A percentile compares a stretch with the other conserved stretches of the same genome.
Evolutionary conservation across 768 basidiomycete genomes (phyloP).

Genomic region (Panaeolus cyanescens): DNA sequence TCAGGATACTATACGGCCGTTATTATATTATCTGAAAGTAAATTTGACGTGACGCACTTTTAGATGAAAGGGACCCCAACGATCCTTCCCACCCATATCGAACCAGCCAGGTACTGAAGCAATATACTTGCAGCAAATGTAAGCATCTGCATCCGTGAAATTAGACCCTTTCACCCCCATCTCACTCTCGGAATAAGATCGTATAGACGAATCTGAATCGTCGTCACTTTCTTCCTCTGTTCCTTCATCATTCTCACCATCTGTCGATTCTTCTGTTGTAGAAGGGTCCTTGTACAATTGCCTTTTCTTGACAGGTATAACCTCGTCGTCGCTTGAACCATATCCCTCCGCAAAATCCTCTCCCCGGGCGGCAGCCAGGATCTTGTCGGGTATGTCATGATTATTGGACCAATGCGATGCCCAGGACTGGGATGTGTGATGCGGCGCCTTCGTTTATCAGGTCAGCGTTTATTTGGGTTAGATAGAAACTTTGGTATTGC

Average conservation of each 20-base stretch:
- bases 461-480: neutral
- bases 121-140: conserved; percentile 61
- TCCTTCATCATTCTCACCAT: conserved; percentile 21
- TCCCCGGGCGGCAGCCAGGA: conserved; percentile 45
- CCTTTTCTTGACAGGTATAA: conserved; percentile 11
- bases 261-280: conserved; percentile 32
- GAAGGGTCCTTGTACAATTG: conserved; percentile 36
- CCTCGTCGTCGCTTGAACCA: conserved; percentile 14
- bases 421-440: conserved; percentile 67
- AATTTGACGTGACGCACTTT: conserved; percentile 36
- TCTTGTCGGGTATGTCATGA: conserved; percentile 69
- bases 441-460: conserved; percentile 51
- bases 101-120: conserved; percentile 50
- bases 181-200: conserved; percentile 38
- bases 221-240: conserved; percentile 20
- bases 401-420: conserved; percentile 65
- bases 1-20: conserved; percentile 46
- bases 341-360: conserved; percentile 24
- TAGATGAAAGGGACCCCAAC: conserved; percentile 57
- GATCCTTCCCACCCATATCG: conserved; percentile 39
- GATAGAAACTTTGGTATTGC: conserved; percentile 7
- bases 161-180: conserved; percentile 55
- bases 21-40: neutral
- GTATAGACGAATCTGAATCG: conserved; percentile 37
- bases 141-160: conserved; percentile 64